A percentile compares a stretch with the other conserved stretches of the same genome.
These are phyloP conservation scores for Phlebiopsis flavidoalba DNA, from an alignment of 768 basidiomycete species.

Conservation along the genomic window DNA sequence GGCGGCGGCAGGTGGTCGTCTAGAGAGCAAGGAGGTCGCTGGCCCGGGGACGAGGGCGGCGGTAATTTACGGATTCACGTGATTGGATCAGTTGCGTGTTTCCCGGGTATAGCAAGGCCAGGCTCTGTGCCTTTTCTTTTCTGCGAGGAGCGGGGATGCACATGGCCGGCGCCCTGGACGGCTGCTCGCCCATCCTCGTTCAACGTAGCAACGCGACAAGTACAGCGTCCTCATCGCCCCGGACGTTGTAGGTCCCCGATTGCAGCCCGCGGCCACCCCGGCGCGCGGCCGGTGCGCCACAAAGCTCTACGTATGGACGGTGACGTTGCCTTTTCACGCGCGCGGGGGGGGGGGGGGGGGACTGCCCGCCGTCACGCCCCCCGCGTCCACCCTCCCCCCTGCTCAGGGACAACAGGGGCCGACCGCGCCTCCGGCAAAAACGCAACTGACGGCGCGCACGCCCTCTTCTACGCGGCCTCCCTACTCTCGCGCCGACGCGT, in stretches of 20 bases:
- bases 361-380: not conserved
- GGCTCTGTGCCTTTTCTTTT: too few relatives aligned
- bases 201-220: not conserved
- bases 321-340: not conserved
- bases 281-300: not conserved
- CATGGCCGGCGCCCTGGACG: too few relatives aligned
- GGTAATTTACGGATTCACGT: slow-evolving; percentile 1
- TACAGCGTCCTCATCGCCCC: too few relatives aligned
- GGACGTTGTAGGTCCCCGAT: too few relatives aligned
- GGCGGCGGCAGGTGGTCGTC: slow-evolving; percentile 1
- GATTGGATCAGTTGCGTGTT: not conserved
- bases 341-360: too few relatives aligned
- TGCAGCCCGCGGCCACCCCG: too few relatives aligned
- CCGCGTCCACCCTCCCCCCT: not conserved
- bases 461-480: too few relatives aligned
- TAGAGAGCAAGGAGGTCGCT: not conserved
- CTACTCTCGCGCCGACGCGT: too few relatives aligned
- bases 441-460: too few relatives aligned
- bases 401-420: too few relatives aligned
- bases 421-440: too few relatives aligned
- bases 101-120: not conserved
- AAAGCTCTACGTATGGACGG: slow-evolving; percentile 3
- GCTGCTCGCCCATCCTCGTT: not conserved
- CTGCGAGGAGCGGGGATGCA: too few relatives aligned
- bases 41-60: not conserved